Conservation (phyloP, 495 filamentous ascomycete genomes). For the Daldinia caldariorum region DNA sequence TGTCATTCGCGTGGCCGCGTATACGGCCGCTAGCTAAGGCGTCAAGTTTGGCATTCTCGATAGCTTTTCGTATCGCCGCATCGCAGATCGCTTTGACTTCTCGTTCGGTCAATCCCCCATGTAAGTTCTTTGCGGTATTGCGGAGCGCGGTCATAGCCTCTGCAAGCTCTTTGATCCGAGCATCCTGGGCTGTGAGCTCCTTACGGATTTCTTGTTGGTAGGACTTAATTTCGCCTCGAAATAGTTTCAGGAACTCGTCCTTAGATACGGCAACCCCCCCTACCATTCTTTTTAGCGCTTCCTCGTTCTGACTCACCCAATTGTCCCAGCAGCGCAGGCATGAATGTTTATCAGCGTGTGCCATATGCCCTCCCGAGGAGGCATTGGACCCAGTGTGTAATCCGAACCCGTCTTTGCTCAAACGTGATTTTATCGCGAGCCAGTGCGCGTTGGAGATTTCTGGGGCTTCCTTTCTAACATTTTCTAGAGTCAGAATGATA, state of each 20-base stretch:
- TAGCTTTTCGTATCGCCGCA: constrained; percentile 46
- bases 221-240: constrained; percentile 21
- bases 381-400: background rate
- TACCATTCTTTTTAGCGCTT: constrained; percentile 41
- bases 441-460: constrained; percentile 51
- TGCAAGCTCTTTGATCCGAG: constrained; percentile 32
- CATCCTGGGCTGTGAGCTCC: constrained; percentile 39
- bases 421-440: constrained; percentile 48
- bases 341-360: background rate
- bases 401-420: constrained; percentile 26
- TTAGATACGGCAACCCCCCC: constrained; percentile 41
- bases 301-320: constrained; percentile 52
- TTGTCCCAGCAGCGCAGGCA: constrained; percentile 44
- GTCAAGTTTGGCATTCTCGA: constrained; percentile 50
- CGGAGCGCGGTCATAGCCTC: constrained; percentile 17
- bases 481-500: constrained; percentile 48
- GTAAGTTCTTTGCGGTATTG: background rate
- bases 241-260: constrained; percentile 47
- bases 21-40: constrained; percentile 46
- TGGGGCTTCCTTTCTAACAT: constrained; percentile 11
- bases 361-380: background rate
- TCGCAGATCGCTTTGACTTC: constrained; percentile 47
- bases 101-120: constrained; percentile 13
- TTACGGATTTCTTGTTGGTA: constrained; percentile 42
- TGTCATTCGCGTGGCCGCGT: constrained; percentile 35